Base-by-base conservation (phyloP, 352 stramenopile species). In the Phytophthora melonis region DNA sequence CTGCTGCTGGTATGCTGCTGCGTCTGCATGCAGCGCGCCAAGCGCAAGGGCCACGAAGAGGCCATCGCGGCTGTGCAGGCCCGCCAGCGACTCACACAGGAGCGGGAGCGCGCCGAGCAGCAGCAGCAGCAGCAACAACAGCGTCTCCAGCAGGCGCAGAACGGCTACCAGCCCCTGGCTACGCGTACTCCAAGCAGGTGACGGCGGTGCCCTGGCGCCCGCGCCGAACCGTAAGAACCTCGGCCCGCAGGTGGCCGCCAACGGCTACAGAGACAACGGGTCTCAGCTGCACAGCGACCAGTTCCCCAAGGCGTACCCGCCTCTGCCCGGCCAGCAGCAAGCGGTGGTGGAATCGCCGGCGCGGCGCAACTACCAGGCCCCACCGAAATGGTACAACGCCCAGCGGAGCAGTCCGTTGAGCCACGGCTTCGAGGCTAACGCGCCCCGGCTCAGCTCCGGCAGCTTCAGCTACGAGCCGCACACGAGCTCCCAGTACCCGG, bases 1-100 rank as follows among this genome's bases (percentile, higher is more conserved):
- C 71, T 95, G 66, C 70, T 86, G 32, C 53, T 91, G 13, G 78
- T 95, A 34, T 93, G 88, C 83, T 93, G 83, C 73, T 88, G 83
- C 79, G 80, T 93, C 52, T 95, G 88, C 73, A 81, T 92, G 72
- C 83, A 91, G 64, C 82, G 88, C 57, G 88, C 85, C 68, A 92
- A 91, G 82, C 86, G 86, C 66, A 93, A 93, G 66, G 88, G 85
- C n/a, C 78, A 85, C 43, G 72, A 90, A 41, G 85, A 95, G 61
- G 86, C 86, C 3, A 47, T 93, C 19, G 85, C 85, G 1, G 58
- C 83, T 19, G 81, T 93, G 41, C 85, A 93, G 50, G 75, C 79
- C 3, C 81, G 74, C 32, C 80, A 93, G 57, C 79, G 81, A 5
- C 76, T 91, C 49, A 74, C 78, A 9, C 72, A 88, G 39, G 78